Conservation (phyloP, 129 eudicot species). For the Saposhnikovia divaricata region DNA sequence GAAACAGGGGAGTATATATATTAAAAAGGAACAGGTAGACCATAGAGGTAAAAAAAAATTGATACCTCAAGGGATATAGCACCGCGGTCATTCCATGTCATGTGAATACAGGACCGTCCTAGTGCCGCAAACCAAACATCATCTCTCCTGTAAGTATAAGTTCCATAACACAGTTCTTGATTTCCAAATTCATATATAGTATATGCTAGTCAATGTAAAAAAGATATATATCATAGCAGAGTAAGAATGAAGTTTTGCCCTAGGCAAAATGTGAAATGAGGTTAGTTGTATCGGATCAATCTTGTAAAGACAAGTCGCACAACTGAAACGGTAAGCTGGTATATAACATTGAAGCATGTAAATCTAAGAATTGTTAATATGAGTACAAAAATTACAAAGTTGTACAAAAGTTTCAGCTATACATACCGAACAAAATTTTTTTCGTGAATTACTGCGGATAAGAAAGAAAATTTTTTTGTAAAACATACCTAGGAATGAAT, state of each 20-base stretch:
- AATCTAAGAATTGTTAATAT: neutral
- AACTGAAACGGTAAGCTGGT: neutral
- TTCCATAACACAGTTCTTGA: conserved; percentile 8
- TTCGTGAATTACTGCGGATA: neutral
- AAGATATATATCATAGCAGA: neutral
- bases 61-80: conserved; percentile 87
- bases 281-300: neutral
- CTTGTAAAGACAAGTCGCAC: neutral
- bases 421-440: neutral
- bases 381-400: neutral
- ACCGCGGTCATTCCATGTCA: conserved; percentile 91
- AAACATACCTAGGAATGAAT: neutral
- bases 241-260: neutral
- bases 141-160: conserved; percentile 49
- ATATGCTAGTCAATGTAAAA: neutral
- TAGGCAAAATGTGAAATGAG: neutral
- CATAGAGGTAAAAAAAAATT: neutral
- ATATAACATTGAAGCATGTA: neutral
- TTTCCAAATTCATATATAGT: neutral
- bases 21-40: neutral
- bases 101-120: conserved; percentile 82
- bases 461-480: no score
- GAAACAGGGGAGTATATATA: neutral
- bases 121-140: conserved; percentile 84
- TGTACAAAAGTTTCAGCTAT: neutral